phyloP scores from a whole-genome alignment of 768 basidiomycete species.

The Hericium coralloides region DNA sequence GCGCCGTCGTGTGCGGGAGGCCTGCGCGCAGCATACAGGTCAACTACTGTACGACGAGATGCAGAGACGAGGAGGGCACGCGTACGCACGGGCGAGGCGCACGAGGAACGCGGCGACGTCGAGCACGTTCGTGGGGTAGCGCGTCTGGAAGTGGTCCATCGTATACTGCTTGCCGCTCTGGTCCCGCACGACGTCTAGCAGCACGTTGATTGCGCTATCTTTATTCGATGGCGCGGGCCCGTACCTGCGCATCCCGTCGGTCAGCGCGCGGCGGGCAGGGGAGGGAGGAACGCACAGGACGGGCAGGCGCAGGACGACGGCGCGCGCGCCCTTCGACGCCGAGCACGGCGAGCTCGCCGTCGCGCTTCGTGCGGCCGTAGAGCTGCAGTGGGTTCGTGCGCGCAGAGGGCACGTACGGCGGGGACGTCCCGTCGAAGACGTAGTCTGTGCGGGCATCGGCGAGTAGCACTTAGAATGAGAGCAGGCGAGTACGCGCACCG shows the following conservation, averaged over 20 bases:
- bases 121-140: slow-evolving; percentile 85
- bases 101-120: slow-evolving; percentile 85
- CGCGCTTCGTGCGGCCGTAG: slow-evolving; percentile 82
- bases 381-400: slow-evolving; percentile 77
- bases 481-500: slow-evolving; percentile 28
- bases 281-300: slow-evolving; percentile 54
- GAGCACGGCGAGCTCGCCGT: slow-evolving; percentile 76
- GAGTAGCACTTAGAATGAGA: slow-evolving; percentile 5
- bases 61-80: neutral
- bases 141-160: slow-evolving; percentile 93
- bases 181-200: slow-evolving; percentile 81
- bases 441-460: slow-evolving; percentile 52
- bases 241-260: slow-evolving; percentile 45
- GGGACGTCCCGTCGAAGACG: slow-evolving; percentile 90
- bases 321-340: slow-evolving; percentile 44
- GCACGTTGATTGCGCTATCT: slow-evolving; percentile 84
- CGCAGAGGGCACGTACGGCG: slow-evolving; percentile 75
- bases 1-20: slow-evolving; percentile 22
- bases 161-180: slow-evolving; percentile 83
- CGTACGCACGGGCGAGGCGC: slow-evolving; percentile 53
- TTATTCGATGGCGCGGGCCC: slow-evolving; percentile 78
- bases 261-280: neutral
- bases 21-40: slow-evolving; percentile 16
- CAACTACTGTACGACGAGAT: neutral
- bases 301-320: slow-evolving; percentile 78